Conservation (phyloP, 805 yeast genomes). For the Scheffersomyces ergatensis region DNA sequence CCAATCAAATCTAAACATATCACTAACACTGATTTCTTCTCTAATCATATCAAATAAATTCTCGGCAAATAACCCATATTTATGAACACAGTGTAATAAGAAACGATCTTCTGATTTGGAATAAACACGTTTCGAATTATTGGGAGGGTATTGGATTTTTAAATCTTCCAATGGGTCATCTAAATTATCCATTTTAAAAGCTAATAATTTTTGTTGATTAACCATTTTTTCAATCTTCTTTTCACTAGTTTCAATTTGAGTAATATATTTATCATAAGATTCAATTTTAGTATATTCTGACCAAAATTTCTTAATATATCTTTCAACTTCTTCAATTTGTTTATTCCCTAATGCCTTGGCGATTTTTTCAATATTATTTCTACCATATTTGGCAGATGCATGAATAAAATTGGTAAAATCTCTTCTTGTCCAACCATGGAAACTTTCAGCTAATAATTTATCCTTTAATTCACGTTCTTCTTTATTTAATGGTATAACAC, state of each 20-base stretch:
- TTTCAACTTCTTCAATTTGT: slow-evolving; percentile 54
- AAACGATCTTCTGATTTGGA: slow-evolving; percentile 71
- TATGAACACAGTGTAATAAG: slow-evolving; percentile 57
- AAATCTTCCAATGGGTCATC: slow-evolving; percentile 63
- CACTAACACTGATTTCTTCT: slow-evolving; percentile 58
- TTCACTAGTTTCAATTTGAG: slow-evolving; percentile 74
- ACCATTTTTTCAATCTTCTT: slow-evolving; percentile 56
- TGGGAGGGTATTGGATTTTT: slow-evolving; percentile 74
- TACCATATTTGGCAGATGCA: slow-evolving; percentile 65
- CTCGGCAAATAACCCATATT: slow-evolving; percentile 61
- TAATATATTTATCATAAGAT: slow-evolving; percentile 66
- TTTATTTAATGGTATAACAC: slow-evolving; percentile 57
- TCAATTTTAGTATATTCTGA: slow-evolving; percentile 54
- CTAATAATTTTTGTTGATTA: slow-evolving; percentile 55
- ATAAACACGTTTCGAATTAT: slow-evolving; percentile 72
- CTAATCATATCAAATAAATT: slow-evolving; percentile 62
- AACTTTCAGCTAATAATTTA: slow-evolving; percentile 52
- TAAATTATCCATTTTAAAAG: slow-evolving; percentile 49
- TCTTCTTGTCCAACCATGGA: slow-evolving; percentile 68
- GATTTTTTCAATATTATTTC: slow-evolving; percentile 48
- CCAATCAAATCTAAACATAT: slow-evolving; percentile 70
- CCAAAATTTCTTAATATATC: slow-evolving; percentile 67
- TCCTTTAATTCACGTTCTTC: slow-evolving; percentile 60
- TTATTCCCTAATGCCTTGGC: slow-evolving; percentile 57
- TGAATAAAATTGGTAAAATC: slow-evolving; percentile 73